These are phyloP conservation scores for Rubia balearica DNA, from an alignment of 305 asterid species.

Conservation along the genomic window DNA sequence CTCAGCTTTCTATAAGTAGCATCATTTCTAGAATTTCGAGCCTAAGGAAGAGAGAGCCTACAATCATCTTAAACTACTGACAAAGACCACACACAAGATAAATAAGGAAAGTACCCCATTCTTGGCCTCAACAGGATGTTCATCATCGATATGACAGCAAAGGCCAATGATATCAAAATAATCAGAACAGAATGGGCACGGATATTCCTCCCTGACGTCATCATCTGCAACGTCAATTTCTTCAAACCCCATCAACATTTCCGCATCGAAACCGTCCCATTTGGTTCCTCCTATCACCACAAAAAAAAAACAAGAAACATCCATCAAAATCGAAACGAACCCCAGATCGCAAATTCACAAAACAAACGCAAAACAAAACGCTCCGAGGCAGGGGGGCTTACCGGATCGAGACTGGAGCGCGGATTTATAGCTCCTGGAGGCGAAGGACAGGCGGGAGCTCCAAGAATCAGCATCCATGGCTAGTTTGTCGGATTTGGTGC, in stretches of 20 bases:
- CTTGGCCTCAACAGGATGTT: constrained; percentile 81
- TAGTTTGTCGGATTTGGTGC: constrained; percentile 11
- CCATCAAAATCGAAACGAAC: constrained; percentile 15
- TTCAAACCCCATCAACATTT: constrained; percentile 84
- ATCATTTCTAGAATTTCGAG: not conserved
- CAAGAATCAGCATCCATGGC: constrained; percentile 84
- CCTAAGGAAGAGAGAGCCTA: not conserved
- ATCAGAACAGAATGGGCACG: constrained; percentile 79
- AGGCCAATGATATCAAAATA: constrained; percentile 81
- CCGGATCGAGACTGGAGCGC: constrained; percentile 90
- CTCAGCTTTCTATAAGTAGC: not conserved
- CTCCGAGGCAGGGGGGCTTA: constrained; percentile 13
- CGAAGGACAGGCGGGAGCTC: constrained; percentile 79
- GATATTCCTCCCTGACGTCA: constrained; percentile 68
- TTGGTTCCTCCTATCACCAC: constrained; percentile 39
- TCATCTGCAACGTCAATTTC: constrained; percentile 67
- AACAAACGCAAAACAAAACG: not conserved
- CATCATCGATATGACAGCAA: constrained; percentile 97
- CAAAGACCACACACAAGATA: not conserved
- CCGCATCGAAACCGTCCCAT: constrained; percentile 70
- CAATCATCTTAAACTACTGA: not conserved
- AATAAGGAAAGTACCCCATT: constrained; percentile 5
- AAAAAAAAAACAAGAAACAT: constrained; percentile 17
- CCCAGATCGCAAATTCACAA: not conserved
- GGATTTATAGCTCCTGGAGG: constrained; percentile 72